These are phyloP conservation scores for Linum lewisii DNA, from an alignment of 345 rosid species.

Conservation along the genomic window DNA sequence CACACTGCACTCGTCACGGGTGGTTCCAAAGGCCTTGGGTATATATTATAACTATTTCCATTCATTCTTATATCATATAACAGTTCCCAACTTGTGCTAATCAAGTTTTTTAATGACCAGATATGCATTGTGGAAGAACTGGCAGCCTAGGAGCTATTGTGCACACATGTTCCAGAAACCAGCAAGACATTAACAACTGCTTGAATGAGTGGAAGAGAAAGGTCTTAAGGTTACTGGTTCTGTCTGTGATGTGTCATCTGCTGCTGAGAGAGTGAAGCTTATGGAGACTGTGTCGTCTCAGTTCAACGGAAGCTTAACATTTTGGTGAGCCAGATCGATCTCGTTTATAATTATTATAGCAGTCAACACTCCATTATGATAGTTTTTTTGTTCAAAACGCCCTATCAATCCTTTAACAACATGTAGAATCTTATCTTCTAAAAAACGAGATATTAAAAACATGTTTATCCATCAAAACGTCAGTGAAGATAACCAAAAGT, in stretches of 20 bases:
- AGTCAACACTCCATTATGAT: too few species aligned
- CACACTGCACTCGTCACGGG: conserved; percentile 1
- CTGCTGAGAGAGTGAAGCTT: conserved; percentile 29
- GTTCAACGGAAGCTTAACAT: conserved; percentile 44
- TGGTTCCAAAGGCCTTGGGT: conserved; percentile 3
- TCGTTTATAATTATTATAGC: too few species aligned
- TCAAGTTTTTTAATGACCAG: neutral
- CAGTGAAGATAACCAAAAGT: too few species aligned
- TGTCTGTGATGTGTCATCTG: conserved; percentile 26
- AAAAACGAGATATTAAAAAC: too few species aligned
- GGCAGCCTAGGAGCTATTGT: conserved; percentile 15
- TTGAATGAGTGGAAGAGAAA: conserved; percentile 29
- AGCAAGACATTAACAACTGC: conserved; percentile 6
- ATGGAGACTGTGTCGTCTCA: conserved; percentile 33
- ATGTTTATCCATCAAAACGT: too few species aligned
- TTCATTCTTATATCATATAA: neutral
- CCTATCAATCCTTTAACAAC: too few species aligned
- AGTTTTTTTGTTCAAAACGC: too few species aligned
- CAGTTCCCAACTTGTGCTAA: neutral
- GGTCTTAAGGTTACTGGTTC: conserved; percentile 46
- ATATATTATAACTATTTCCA: neutral
- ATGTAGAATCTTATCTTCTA: too few species aligned
- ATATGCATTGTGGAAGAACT: conserved; percentile 20
- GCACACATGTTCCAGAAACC: conserved; percentile 14
- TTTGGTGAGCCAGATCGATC: conserved; percentile 30